A percentile compares a stretch with the other conserved stretches of the same genome.
Evolutionary conservation across 768 basidiomycete genomes (phyloP).

Genomic region (Lepiota subincarnata): DNA sequence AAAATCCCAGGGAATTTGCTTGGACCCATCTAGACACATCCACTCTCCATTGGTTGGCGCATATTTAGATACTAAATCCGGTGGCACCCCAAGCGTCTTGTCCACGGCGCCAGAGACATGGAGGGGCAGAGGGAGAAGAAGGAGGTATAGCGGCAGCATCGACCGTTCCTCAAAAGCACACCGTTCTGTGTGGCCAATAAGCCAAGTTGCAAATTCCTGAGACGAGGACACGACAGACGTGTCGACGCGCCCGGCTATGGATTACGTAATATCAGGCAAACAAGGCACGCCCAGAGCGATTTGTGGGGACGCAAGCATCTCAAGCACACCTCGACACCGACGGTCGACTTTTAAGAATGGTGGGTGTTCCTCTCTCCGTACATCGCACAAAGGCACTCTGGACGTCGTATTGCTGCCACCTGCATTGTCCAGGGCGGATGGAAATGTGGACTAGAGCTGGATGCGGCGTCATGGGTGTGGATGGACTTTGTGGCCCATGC

Average conservation of each 20-base stretch:
- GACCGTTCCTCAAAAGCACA: constrained; percentile 8
- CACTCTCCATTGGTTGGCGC: constrained; percentile 53
- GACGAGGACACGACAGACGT: constrained; percentile 30
- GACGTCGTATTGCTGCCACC: constrained; percentile 1
- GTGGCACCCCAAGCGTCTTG: constrained; percentile 56
- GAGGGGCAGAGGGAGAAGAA: constrained; percentile 39
- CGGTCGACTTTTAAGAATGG: constrained; percentile 39
- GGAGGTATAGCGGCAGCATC: constrained; percentile 52
- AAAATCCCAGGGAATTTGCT: constrained; percentile 71
- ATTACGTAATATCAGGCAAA: constrained; percentile 35
- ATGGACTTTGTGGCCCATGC: constrained; percentile 26
- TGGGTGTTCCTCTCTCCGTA: constrained; percentile 26
- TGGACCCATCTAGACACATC: constrained; percentile 79
- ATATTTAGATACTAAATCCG: constrained; percentile 54
- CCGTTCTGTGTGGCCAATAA: neutral
- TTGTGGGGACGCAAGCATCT: constrained; percentile 19
- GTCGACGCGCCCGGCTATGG: constrained; percentile 23
- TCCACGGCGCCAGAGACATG: constrained; percentile 35
- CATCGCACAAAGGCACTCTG: constrained; percentile 5
- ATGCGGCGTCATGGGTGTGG: constrained; percentile 31
- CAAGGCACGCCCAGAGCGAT: constrained; percentile 32
- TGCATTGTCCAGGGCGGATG: constrained; percentile 4
- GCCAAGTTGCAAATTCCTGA: constrained; percentile 4
- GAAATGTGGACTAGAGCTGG: constrained; percentile 25
- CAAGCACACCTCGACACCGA: constrained; percentile 32